Base-by-base conservation (phyloP, 2,329 filamentous ascomycete genomes). In the Claviceps paspali region DNA sequence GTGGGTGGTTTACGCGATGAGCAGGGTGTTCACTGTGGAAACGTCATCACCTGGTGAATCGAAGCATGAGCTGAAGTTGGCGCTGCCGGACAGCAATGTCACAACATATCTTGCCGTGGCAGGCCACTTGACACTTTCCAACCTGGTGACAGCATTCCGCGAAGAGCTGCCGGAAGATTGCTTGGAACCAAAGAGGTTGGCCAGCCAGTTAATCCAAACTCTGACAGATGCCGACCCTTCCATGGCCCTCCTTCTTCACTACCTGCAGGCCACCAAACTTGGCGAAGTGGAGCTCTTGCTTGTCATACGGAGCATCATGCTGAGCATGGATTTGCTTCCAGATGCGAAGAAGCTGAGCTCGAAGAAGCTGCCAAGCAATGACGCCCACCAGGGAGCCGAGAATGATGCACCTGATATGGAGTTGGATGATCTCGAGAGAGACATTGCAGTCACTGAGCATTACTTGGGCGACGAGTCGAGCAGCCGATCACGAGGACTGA, bases 391-490 rank as follows among this genome's bases (percentile, higher is more conserved):
- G 12, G 45, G 54, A 23, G 50, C 48, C 19, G 49, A 39, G 6
- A 46, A 43, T 32, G 54, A 57, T 35, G 47, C 57, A 8, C 61
- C 63, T 43, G 64, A 57, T 45, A 67, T 64, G 64, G 68, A 76
- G 44, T 62, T 80, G 29, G 73, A 76, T 41, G 63, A 70, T 38
- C 63, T 76, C 0, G 73, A 79, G 49, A 62, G 73, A 29, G 77
- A 83, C 50, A 67, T 87, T 33, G 69, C 77, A 38, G 65, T 76
- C 40, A 80, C 79, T 4, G 68, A 83, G 42, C 74, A 75, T 35
- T 73, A 81, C 43, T 62, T 85, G 4, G 70, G 75, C 35, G 68
- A 75, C 45, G 76, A 79, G 22, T 70, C 76, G 30, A 67, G 69
- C 42, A 65, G 71, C 38, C 73, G 79, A 23, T 73, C 73, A 30